Evolutionary conservation across 2,329 filamentous ascomycete genomes (phyloP).

Genomic region (Fusarium bactridioides): DNA sequence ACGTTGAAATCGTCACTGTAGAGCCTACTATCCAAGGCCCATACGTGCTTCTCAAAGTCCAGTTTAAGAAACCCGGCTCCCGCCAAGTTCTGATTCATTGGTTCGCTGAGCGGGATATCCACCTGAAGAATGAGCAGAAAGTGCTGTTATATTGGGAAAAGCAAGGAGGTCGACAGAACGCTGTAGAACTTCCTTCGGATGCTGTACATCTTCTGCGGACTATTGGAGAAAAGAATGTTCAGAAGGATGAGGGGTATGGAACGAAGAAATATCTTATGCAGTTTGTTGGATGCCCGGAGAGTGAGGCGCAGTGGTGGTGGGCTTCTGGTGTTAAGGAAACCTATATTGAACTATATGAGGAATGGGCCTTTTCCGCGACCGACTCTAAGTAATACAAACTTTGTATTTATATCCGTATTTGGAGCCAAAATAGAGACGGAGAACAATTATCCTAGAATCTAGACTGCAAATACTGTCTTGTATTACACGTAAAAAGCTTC

Average conservation of each 20-base stretch:
- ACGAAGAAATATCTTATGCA: rapidly evolving
- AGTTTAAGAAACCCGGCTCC: not conserved
- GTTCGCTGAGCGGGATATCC: not conserved
- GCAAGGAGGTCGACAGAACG: not conserved
- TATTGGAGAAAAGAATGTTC: rapidly evolving
- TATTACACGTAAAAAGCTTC: not conserved
- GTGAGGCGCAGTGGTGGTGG: not conserved
- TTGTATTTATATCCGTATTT: rapidly evolving
- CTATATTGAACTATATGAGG: rapidly evolving
- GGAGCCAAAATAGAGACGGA: rapidly evolving
- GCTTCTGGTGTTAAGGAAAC: rapidly evolving
- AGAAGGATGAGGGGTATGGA: not conserved
- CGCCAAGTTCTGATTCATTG: not conserved
- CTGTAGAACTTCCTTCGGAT: not conserved
- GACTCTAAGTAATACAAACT: rapidly evolving
- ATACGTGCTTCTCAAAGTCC: not conserved
- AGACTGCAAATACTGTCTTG: not conserved
- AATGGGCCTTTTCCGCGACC: rapidly evolving
- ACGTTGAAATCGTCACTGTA: not conserved
- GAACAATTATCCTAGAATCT: rapidly evolving
- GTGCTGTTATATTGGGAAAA: not conserved
- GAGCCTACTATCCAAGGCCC: not conserved
- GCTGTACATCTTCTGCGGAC: not conserved
- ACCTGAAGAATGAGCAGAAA: not conserved
- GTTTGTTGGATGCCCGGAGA: not conserved